phyloP scores from a whole-genome alignment of 2,329 filamentous ascomycete species.

The Colletotrichum kahawae region DNA sequence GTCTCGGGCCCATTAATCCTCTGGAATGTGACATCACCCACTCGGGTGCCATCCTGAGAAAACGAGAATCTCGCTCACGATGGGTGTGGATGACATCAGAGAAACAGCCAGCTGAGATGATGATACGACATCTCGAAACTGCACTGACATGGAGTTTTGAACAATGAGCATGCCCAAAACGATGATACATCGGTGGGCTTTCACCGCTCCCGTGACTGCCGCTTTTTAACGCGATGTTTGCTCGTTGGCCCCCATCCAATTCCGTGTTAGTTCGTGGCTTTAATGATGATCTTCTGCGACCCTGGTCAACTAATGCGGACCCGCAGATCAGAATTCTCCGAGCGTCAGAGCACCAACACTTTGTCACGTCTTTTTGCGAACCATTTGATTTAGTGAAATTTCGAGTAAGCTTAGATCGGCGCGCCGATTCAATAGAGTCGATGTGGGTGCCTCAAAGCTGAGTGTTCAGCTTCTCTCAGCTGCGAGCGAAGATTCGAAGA shows the following conservation, averaged over 20 bases:
- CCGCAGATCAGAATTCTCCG: conserved; percentile 1
- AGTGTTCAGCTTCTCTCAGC: background rate
- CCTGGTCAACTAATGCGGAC: background rate
- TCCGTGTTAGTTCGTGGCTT: background rate
- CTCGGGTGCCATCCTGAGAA: background rate
- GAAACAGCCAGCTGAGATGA: background rate
- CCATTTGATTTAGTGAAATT: background rate
- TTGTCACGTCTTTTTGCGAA: background rate
- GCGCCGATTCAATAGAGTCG: background rate
- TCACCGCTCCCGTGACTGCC: background rate
- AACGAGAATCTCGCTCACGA: background rate
- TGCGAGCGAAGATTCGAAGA: background rate
- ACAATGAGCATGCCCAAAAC: background rate
- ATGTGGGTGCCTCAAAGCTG: background rate
- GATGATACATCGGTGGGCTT: background rate
- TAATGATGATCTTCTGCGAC: conserved; percentile 1
- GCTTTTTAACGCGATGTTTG: background rate
- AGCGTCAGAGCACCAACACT: background rate
- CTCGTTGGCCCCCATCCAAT: background rate
- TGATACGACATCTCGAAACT: background rate
- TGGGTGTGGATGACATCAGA: background rate
- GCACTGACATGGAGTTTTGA: background rate
- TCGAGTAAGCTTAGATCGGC: background rate
- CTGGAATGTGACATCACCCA: background rate
- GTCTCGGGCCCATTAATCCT: background rate